Conservation (phyloP, 306 rosid species). For the Cucumis melo region DNA sequence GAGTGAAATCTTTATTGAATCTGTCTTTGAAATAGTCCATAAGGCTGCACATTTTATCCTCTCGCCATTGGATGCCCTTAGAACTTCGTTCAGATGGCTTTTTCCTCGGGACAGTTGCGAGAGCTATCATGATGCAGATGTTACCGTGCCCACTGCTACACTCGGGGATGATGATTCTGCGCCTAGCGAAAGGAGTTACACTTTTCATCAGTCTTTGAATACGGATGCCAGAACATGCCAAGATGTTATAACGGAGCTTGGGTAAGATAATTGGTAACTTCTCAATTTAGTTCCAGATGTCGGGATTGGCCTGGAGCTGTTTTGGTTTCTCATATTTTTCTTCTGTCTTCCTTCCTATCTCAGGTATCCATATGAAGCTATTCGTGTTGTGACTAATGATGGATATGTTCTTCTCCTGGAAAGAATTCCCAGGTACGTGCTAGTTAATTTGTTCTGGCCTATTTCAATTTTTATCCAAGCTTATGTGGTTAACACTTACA, state of each 20-base stretch:
- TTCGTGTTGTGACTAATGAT: constrained; percentile 67
- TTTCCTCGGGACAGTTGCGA: constrained; percentile 18
- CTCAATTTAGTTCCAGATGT: background rate
- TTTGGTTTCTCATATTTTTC: constrained; percentile 6
- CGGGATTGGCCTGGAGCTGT: constrained; percentile 55
- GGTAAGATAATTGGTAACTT: constrained; percentile 31
- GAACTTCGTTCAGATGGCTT: constrained; percentile 22
- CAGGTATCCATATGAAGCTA: constrained; percentile 92
- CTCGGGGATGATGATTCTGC: constrained; percentile 43
- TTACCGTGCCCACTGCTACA: constrained; percentile 26
- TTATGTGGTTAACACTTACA: constrained; percentile 7
- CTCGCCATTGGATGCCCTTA: constrained; percentile 52
- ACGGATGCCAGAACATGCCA: constrained; percentile 91
- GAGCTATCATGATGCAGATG: constrained; percentile 14
- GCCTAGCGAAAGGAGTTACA: constrained; percentile 25
- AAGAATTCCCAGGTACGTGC: constrained; percentile 76
- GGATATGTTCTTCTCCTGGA: constrained; percentile 90
- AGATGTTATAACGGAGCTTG: constrained; percentile 91
- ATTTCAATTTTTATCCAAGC: background rate
- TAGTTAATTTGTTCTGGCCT: background rate
- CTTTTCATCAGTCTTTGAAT: constrained; percentile 49
- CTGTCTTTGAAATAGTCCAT: constrained; percentile 56
- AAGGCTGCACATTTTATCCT: constrained; percentile 65
- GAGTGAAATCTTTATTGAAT: constrained; percentile 66
- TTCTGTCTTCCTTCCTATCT: background rate